Base-by-base conservation (phyloP, 2,329 filamentous ascomycete species). In the Hirsutella thompsonii region DNA sequence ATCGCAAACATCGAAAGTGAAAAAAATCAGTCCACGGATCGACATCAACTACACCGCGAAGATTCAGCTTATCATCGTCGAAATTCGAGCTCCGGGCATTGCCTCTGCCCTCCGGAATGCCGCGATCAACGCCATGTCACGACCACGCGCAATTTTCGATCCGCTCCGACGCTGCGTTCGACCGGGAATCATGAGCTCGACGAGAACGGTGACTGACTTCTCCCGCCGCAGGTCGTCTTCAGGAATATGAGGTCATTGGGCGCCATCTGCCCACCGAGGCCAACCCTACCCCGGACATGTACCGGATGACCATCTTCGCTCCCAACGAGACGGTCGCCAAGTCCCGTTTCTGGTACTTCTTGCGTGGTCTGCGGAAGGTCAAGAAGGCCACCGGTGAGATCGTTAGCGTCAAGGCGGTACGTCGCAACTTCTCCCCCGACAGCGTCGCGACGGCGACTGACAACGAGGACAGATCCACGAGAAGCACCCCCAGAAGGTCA, bases 321-420 rank as follows among this genome's bases (percentile, higher is more conserved):
- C 86, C 88, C 59, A 98, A 98, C 75, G 77, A 82, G 61, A 92
- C 95, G 57, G 89, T 98, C 62, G 92, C 93, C 67, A 98, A 98
- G 83, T 95, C 89, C 67, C 86, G 92, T 65, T 98, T 94, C 84
- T 98, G 93, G 93, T 98, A 98, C 81, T 98, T 98, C 81, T 75
- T 98, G 70, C 87, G 88, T 72, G 93, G 94, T 79, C 80, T 98
- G 63, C 83, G 86, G 68, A 98, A 98, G 83, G 88, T 98, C 77
- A 98, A 98, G 89, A 98, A 98, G 87, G 83, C 90, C 66, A 96
- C 93, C 66, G 92, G 92, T 70, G 92, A 98, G 83, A 94, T 98
- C 65, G 88, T 98, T 67, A 84, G 79, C 69, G 70, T 96, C 73
- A 96, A 96, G 77, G 75, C 82, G 76, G 90, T 94, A 81, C 62